Conservation (phyloP, 31 red algal species). For the Asparagopsis taxiformis region DNA sequence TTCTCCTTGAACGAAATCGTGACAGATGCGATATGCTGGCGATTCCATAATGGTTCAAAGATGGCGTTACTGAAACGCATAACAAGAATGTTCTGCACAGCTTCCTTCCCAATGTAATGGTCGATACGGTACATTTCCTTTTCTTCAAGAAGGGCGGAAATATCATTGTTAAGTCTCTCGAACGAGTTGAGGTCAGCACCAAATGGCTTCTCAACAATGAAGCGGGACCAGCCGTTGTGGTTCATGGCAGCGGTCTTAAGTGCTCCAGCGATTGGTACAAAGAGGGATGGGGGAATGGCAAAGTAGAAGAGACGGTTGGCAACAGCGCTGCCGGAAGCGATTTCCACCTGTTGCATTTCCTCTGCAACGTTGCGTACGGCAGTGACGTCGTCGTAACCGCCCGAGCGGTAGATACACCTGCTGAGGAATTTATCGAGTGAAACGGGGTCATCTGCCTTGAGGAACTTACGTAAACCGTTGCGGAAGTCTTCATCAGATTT, state of each 20-base stretch:
- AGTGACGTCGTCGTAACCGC: conserved; percentile 70
- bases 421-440: conserved; percentile 76
- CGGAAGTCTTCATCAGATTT: conserved; percentile 76
- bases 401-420: conserved; percentile 71
- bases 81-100: conserved; percentile 77
- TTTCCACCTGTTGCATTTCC: conserved; percentile 40
- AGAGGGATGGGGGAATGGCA: conserved; percentile 90
- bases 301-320: conserved; percentile 95
- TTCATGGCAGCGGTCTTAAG: conserved; percentile 49
- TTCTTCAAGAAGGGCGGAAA: conserved; percentile 70
- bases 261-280: conserved; percentile 43
- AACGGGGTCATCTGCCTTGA: conserved; percentile 32
- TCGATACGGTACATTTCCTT: conserved; percentile 94
- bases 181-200: conserved; percentile 86
- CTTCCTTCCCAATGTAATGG: conserved; percentile 97
- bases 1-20: conserved; percentile 96
- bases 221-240: conserved; percentile 84
- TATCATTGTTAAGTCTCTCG: conserved; percentile 61
- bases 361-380: conserved; percentile 28
- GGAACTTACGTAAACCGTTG: conserved; percentile 34
- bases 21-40: conserved; percentile 75
- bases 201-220: conserved; percentile 98
- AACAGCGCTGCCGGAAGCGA: conserved; percentile 12
- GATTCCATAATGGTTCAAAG: conserved; percentile 96
- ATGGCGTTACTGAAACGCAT: conserved; percentile 91